A percentile compares a stretch with the other conserved stretches of the same genome.
phyloP scores from a whole-genome alignment of 2,329 filamentous ascomycete genomes.

The Dactylellina parvicollis region DNA sequence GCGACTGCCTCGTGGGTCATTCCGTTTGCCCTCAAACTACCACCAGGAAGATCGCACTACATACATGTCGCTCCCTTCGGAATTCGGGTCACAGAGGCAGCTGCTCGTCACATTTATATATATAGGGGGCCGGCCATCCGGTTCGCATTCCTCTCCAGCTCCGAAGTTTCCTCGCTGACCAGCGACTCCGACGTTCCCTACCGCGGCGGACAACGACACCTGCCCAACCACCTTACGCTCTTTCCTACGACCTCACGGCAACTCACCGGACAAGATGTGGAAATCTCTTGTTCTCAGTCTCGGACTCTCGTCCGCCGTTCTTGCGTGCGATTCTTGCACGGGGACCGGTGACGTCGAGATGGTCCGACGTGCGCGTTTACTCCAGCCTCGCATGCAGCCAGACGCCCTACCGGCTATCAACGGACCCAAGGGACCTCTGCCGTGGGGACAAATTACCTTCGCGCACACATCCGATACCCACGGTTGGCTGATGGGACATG shows the following conservation, averaged over 20 bases:
- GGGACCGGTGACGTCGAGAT: constrained; percentile 50
- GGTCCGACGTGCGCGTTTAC: constrained; percentile 42
- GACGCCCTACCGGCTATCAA: constrained; percentile 33
- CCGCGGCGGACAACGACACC: constrained; percentile 16
- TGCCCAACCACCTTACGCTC: not conserved
- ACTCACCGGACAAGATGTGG: constrained; percentile 22
- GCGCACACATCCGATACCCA: constrained; percentile 53
- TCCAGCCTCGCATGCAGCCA: constrained; percentile 52
- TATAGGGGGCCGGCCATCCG: constrained; percentile 18
- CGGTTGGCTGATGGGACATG: constrained; percentile 89
- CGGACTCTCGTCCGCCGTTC: constrained; percentile 40
- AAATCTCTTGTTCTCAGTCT: constrained; percentile 41
- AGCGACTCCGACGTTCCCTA: constrained; percentile 26
- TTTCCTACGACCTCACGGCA: constrained; percentile 1
- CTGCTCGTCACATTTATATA: too few species aligned
- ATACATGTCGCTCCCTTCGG: constrained; percentile 7
- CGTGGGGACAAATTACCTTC: constrained; percentile 50
- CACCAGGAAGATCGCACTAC: constrained; percentile 28
- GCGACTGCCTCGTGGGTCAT: not conserved
- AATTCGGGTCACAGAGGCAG: not conserved
- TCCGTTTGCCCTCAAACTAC: constrained; percentile 25
- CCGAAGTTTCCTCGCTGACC: constrained; percentile 6
- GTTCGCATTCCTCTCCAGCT: constrained; percentile 7
- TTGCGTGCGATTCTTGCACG: constrained; percentile 48
- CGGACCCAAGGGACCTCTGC: constrained; percentile 46